These are phyloP conservation scores for Maudiozyma bulderi DNA, from an alignment of 805 yeast species.

Conservation along the genomic window DNA sequence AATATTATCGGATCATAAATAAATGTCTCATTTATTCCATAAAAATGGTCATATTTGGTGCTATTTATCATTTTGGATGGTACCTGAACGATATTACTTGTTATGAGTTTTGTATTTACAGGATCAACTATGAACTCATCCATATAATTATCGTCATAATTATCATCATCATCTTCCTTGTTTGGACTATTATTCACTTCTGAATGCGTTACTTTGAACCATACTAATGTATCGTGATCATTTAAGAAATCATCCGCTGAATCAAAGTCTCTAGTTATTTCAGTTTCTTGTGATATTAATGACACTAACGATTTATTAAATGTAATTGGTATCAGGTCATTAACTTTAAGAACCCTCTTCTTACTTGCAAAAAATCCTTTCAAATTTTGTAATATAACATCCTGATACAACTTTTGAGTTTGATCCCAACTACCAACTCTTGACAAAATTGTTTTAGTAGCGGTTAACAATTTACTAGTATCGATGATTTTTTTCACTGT, in stretches of 20 bases:
- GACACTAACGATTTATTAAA: slow-evolving; percentile 39
- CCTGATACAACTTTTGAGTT: slow-evolving; percentile 22
- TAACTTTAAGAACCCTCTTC: slow-evolving; percentile 48
- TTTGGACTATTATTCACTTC: slow-evolving; percentile 20
- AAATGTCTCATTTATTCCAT: slow-evolving; percentile 35
- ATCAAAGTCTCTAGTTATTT: not conserved
- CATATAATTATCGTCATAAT: too few species aligned
- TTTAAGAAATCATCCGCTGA: not conserved
- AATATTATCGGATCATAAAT: slow-evolving; percentile 29
- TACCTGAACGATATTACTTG: slow-evolving; percentile 50
- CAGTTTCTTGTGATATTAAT: slow-evolving; percentile 4
- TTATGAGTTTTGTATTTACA: slow-evolving; percentile 47
- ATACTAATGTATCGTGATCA: slow-evolving; percentile 61
- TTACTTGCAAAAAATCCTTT: slow-evolving; percentile 50
- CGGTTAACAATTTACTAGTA: slow-evolving; percentile 9
- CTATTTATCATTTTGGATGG: slow-evolving; percentile 6
- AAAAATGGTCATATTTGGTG: slow-evolving; percentile 39
- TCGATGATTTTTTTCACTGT: slow-evolving; percentile 3
- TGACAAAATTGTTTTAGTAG: slow-evolving; percentile 17
- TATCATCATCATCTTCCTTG: slow-evolving; percentile 1
- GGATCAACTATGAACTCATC: slow-evolving; percentile 42
- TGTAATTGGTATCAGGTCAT: slow-evolving; percentile 67
- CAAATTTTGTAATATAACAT: slow-evolving; percentile 43
- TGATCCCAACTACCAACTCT: slow-evolving; percentile 23
- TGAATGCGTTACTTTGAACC: slow-evolving; percentile 64